A percentile compares a stretch with the other conserved stretches of the same genome.
Evolutionary conservation across 768 basidiomycete genomes (phyloP).

Genomic region (Boletus rubescentipes): DNA sequence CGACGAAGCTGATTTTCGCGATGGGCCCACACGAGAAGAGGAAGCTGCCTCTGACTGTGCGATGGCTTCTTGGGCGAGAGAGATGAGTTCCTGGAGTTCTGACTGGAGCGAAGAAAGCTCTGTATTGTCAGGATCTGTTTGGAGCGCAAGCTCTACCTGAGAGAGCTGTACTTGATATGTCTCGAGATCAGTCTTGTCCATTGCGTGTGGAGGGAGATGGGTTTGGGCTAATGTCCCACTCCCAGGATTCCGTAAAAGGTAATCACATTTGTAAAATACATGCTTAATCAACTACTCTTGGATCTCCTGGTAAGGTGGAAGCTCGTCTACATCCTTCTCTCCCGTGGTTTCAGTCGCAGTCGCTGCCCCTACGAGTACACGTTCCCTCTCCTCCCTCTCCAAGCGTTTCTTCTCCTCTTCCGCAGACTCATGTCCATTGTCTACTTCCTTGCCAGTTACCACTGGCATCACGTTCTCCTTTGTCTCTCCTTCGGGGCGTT

Average conservation of each 20-base stretch:
- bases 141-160: constrained; percentile 82
- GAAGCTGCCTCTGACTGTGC: constrained; percentile 66
- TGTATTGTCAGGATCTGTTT: constrained; percentile 68
- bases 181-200: constrained; percentile 75
- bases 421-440: constrained; percentile 41
- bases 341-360: constrained; percentile 22
- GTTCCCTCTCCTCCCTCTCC: constrained; percentile 68
- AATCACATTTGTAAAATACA: constrained; percentile 1
- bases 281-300: neutral
- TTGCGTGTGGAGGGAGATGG: constrained; percentile 1
- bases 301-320: constrained; percentile 47
- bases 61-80: constrained; percentile 70
- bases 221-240: neutral
- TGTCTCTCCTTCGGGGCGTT: constrained; percentile 51
- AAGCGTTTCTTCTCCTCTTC: constrained; percentile 64
- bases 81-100: constrained; percentile 82
- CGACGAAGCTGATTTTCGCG: constrained; percentile 53
- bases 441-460: constrained; percentile 15
- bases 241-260: constrained; percentile 22
- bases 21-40: constrained; percentile 53
- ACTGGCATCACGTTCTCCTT: constrained; percentile 46
- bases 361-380: constrained; percentile 34
- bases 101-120: constrained; percentile 72
- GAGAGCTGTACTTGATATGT: constrained; percentile 87
- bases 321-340: constrained; percentile 35